These are phyloP conservation scores for Decorospora gaudefroyi DNA, from an alignment of 2,329 filamentous ascomycete species.

Conservation along the genomic window DNA sequence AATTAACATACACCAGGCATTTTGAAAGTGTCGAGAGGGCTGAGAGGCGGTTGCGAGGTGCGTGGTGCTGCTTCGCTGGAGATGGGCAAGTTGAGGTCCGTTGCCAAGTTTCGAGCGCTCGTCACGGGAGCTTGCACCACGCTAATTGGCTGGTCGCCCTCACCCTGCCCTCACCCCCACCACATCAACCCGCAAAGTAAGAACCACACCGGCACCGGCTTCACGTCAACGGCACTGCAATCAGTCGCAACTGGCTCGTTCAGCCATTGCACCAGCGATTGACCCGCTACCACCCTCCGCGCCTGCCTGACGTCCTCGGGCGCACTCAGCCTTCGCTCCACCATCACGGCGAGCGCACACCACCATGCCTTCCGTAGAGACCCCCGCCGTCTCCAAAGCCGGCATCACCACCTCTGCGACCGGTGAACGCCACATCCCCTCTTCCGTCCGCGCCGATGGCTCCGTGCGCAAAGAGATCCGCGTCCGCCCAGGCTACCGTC, in stretches of 20 bases:
- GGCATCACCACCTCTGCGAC: conserved; percentile 71
- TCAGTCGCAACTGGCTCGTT: not conserved
- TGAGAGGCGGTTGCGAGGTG: conserved; percentile 28
- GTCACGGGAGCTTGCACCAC: conserved; percentile 27
- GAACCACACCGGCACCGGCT: not conserved
- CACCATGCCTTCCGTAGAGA: conserved; percentile 42
- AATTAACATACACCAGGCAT: conserved; percentile 64
- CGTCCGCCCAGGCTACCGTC: conserved; percentile 89
- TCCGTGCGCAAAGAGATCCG: conserved; percentile 92
- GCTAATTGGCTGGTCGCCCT: conserved; percentile 36
- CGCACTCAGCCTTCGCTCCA: conserved; percentile 6
- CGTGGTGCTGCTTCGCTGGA: conserved; percentile 32
- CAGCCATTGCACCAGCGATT: not conserved
- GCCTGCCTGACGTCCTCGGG: conserved; percentile 2
- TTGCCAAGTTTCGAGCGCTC: conserved; percentile 29
- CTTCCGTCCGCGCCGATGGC: conserved; percentile 84
- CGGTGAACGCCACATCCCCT: conserved; percentile 86
- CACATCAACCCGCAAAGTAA: conserved; percentile 1
- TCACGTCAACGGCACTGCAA: not conserved
- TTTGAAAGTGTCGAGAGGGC: conserved; percentile 46
- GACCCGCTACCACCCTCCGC: not conserved
- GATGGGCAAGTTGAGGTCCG: conserved; percentile 29
- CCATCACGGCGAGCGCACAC: not conserved
- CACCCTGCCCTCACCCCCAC: conserved; percentile 18
- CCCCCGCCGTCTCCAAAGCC: conserved; percentile 46